phyloP scores from a whole-genome alignment of 2,329 filamentous ascomycete species.

The Fonsecaea multimorphosa region DNA sequence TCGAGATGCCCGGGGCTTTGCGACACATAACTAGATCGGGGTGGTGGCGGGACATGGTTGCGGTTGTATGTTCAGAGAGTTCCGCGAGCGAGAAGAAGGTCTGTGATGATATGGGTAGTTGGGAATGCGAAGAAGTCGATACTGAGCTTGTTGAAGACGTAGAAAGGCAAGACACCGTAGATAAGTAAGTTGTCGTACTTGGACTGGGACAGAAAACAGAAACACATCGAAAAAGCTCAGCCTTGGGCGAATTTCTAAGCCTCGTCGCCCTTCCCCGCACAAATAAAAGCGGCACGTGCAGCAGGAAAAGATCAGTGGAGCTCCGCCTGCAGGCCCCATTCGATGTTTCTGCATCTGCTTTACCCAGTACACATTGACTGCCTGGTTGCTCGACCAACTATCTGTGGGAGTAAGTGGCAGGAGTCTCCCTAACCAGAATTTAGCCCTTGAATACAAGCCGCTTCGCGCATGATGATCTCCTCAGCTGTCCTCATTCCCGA shows the following conservation, averaged over 20 bases:
- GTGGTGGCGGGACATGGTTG: slow-evolving; percentile 87
- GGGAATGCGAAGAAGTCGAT: background rate
- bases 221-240: slow-evolving; percentile 17
- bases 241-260: slow-evolving; percentile 30
- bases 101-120: background rate
- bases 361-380: background rate
- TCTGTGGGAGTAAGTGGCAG: background rate
- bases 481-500: slow-evolving; percentile 47
- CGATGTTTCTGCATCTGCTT: slow-evolving; percentile 6
- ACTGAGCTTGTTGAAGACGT: background rate
- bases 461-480: slow-evolving; percentile 41
- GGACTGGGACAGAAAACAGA: background rate
- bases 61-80: background rate
- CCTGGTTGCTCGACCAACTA: slow-evolving; percentile 6
- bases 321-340: slow-evolving; percentile 21
- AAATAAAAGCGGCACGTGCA: slow-evolving; percentile 23
- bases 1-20: slow-evolving; percentile 96
- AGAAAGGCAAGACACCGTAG: background rate
- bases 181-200: background rate
- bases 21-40: slow-evolving; percentile 99
- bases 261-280: slow-evolving; percentile 16
- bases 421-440: background rate
- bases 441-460: background rate
- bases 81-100: background rate
- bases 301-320: slow-evolving; percentile 8